Evolutionary conservation across 106 monocot species (phyloP).

Genomic region (Posidonia australis): DNA sequence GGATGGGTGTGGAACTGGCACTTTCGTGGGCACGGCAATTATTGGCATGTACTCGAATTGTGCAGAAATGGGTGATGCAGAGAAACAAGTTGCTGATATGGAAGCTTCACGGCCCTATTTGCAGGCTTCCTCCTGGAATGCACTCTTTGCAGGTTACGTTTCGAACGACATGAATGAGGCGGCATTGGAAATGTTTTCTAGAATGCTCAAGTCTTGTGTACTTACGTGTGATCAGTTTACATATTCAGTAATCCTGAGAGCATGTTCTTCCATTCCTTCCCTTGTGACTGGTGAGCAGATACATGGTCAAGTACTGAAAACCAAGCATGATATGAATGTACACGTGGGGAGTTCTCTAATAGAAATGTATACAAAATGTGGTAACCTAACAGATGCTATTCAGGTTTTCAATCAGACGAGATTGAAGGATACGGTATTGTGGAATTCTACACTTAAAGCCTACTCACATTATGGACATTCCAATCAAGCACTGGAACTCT

Average conservation of each 20-base stretch:
- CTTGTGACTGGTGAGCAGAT: conserved; percentile 7
- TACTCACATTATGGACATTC: conserved; percentile 6
- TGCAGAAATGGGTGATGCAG: conserved; percentile 11
- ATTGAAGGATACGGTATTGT: conserved; percentile 7
- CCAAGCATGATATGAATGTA: neutral
- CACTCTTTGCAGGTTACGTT: conserved; percentile 19
- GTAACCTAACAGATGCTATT: conserved; percentile 7
- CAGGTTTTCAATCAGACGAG: conserved; percentile 5
- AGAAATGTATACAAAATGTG: conserved; percentile 21
- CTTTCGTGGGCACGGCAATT: conserved; percentile 21
- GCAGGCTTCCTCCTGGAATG: conserved; percentile 20
- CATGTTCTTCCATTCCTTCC: conserved; percentile 10
- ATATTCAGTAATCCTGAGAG: conserved; percentile 4
- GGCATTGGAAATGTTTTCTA: conserved; percentile 18
- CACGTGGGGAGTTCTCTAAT: conserved; percentile 14
- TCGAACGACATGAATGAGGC: conserved; percentile 8
- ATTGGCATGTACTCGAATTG: conserved; percentile 34
- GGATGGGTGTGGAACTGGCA: conserved; percentile 1
- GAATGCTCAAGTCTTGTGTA: conserved; percentile 1
- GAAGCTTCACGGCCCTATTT: neutral
- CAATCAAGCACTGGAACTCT: conserved; percentile 4
- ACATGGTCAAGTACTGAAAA: neutral
- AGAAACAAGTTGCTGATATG: conserved; percentile 18
- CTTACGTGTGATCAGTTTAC: conserved; percentile 1
- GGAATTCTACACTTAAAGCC: conserved; percentile 13